phyloP scores from a whole-genome alignment of 2,329 filamentous ascomycete species.

The Madurella fahalii region DNA sequence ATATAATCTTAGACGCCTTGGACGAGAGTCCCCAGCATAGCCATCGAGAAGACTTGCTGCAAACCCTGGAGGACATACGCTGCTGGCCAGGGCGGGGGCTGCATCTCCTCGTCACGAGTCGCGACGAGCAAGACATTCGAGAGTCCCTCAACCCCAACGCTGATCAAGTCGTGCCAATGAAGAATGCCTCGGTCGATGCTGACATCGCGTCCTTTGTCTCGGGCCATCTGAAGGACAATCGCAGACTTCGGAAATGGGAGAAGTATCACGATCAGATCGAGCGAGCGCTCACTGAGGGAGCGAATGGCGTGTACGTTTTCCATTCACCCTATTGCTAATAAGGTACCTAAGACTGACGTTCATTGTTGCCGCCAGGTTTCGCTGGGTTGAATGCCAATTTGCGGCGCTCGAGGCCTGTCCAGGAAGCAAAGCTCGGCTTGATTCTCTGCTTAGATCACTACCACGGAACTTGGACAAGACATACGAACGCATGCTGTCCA shows the following conservation, averaged over 20 bases:
- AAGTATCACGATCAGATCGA: slow-evolving; percentile 28
- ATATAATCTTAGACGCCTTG: slow-evolving; percentile 36
- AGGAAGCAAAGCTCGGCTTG: slow-evolving; percentile 20
- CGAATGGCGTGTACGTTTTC: slow-evolving; percentile 36
- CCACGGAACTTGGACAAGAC: slow-evolving; percentile 29
- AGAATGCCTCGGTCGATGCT: slow-evolving; percentile 19
- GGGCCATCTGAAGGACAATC: slow-evolving; percentile 24
- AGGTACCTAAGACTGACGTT: slow-evolving; percentile 16
- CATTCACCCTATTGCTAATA: slow-evolving; percentile 18
- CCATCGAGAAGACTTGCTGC: slow-evolving; percentile 27
- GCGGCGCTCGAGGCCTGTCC: slow-evolving; percentile 24
- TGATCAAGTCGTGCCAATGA: slow-evolving; percentile 23
- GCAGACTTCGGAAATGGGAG: slow-evolving; percentile 24
- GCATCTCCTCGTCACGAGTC: slow-evolving; percentile 34
- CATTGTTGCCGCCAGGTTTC: too few relatives aligned
- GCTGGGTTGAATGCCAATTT: slow-evolving; percentile 35
- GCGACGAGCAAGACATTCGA: slow-evolving; percentile 32
- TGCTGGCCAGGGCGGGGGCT: slow-evolving; percentile 24
- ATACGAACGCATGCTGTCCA: slow-evolving; percentile 23
- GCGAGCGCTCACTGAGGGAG: slow-evolving; percentile 24
- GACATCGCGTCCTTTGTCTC: slow-evolving; percentile 30
- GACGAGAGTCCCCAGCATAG: slow-evolving; percentile 33
- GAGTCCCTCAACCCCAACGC: slow-evolving; percentile 16
- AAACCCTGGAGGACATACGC: slow-evolving; percentile 26
- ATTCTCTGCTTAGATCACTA: slow-evolving; percentile 30